These are phyloP conservation scores for Leucosporidium scottii DNA, from an alignment of 768 basidiomycete species.

Conservation along the genomic window DNA sequence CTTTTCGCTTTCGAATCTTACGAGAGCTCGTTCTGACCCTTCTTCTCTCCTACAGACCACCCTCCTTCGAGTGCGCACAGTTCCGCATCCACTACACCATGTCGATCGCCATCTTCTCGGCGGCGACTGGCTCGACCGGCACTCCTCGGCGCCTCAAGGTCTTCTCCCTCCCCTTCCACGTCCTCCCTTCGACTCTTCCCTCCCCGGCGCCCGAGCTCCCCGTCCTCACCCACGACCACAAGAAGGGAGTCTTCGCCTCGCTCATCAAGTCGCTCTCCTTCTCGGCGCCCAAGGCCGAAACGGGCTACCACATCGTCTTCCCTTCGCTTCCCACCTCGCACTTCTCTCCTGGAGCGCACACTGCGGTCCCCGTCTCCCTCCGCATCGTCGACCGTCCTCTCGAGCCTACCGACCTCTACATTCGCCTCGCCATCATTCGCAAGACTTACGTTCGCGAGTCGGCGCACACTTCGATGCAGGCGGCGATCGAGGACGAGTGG, in stretches of 20 bases:
- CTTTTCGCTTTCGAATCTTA: not conserved
- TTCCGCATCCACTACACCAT: constrained; percentile 38
- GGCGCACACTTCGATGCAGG: constrained; percentile 9
- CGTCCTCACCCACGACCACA: constrained; percentile 36
- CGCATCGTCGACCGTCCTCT: constrained; percentile 36
- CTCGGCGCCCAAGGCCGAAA: constrained; percentile 27
- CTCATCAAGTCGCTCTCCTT: constrained; percentile 33
- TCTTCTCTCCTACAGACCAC: constrained; percentile 21
- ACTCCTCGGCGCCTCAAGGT: constrained; percentile 35
- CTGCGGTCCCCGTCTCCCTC: constrained; percentile 35
- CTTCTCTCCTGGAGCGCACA: constrained; percentile 34
- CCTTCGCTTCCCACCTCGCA: constrained; percentile 36
- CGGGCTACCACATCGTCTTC: constrained; percentile 36
- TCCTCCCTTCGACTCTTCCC: constrained; percentile 38
- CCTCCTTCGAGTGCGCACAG: constrained; percentile 36
- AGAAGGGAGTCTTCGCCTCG: constrained; percentile 35
- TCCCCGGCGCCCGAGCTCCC: constrained; percentile 35
- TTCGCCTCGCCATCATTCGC: constrained; percentile 37
- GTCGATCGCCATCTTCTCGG: constrained; percentile 38
- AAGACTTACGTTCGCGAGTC: constrained; percentile 37
- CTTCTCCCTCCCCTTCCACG: constrained; percentile 37
- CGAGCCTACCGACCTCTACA: constrained; percentile 37
- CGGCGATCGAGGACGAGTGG: constrained; percentile 36
- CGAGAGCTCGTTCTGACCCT: not conserved
- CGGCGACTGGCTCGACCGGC: constrained; percentile 19